Evolutionary conservation across 2,329 filamentous ascomycete species (phyloP), one percentile per base, ranked within the genome.

Genomic region (Monilinia laxa): DNA sequence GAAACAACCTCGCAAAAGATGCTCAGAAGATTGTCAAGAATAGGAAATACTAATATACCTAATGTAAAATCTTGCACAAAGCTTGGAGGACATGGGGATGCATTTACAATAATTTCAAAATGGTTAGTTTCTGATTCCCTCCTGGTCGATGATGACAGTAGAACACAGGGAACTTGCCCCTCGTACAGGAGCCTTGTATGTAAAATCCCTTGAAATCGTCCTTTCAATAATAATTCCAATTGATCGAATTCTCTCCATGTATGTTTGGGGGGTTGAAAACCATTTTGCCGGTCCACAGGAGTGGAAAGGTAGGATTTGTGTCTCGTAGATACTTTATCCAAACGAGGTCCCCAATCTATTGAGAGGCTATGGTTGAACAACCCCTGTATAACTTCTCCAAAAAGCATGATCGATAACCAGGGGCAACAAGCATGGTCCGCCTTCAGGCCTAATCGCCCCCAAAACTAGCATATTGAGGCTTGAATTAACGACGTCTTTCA

Each of bases 51-150:
- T 58, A n/a, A 58, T n/a, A 40, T 16, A 2, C 35, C 7, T 40
- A 14, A n/a, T 12, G 40, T 14, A n/a, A 25, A 28, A 52, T 62
- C 55, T 52, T 58, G 54, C 68, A 66, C 55, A 59, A 66, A 42
- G 18, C 35, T 62, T 65, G 63, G 66, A 25, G 35, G 49, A 51
- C 60, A 62, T 54, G 68, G 67, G 52, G 18, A 31, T 35, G 52
- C 52, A 56, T 49, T 52, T 40, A 42, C 5, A 9, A 64, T 18
- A n/a, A 35, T 16, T 38, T 47, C 25, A 18, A 28, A 6, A 31
- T 28, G 25, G 23, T 45, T n/a, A 20, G 18, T 47, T 47, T 18
- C 18, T 4, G 12, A 9, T 45, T 18, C 18, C 40, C 40, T 47
- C 56, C 25, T 16, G 12, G 40, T 59, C 55, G n/a, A 28, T 31